Evolutionary conservation across 129 eudicot genomes (phyloP).

Genomic region (Lonicera japonica): DNA sequence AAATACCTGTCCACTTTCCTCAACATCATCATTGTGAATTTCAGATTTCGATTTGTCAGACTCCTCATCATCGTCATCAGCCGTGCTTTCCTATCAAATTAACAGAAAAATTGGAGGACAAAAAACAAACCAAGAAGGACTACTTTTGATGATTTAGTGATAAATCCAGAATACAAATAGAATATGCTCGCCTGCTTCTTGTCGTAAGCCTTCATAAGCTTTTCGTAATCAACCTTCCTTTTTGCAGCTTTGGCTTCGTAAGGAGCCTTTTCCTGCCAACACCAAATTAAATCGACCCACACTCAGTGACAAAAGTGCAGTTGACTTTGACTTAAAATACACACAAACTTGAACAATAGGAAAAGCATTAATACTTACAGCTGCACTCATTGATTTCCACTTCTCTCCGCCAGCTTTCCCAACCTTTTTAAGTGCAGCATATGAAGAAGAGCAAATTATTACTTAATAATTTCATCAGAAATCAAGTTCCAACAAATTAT

Average conservation of each 20-base stretch:
- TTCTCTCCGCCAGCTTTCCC: constrained; percentile 98
- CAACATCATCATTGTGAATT: constrained; percentile 44
- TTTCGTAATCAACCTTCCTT: constrained; percentile 78
- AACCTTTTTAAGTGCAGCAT: constrained; percentile 54
- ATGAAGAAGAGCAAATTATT: constrained; percentile 5
- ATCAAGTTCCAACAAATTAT: background rate
- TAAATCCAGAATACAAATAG: background rate
- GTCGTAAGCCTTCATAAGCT: constrained; percentile 71
- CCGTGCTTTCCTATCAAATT: constrained; percentile 42
- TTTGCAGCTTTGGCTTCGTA: constrained; percentile 87
- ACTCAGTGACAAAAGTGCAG: background rate
- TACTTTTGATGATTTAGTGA: too few relatives aligned
- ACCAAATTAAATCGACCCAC: constrained; percentile 6
- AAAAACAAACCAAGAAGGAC: too few relatives aligned
- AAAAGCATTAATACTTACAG: constrained; percentile 40
- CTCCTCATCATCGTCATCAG: constrained; percentile 60
- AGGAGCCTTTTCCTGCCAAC: constrained; percentile 89
- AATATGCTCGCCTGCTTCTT: constrained; percentile 59
- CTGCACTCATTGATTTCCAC: constrained; percentile 77
- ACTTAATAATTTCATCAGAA: background rate
- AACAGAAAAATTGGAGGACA: background rate
- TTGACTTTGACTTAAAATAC: background rate
- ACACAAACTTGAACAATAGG: background rate
- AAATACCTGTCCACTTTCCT: constrained; percentile 60
- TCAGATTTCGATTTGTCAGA: constrained; percentile 87